Evolutionary conservation across 2,329 filamentous ascomycete genomes (phyloP).

Genomic region (Phyllosticta paracitricarpa): DNA sequence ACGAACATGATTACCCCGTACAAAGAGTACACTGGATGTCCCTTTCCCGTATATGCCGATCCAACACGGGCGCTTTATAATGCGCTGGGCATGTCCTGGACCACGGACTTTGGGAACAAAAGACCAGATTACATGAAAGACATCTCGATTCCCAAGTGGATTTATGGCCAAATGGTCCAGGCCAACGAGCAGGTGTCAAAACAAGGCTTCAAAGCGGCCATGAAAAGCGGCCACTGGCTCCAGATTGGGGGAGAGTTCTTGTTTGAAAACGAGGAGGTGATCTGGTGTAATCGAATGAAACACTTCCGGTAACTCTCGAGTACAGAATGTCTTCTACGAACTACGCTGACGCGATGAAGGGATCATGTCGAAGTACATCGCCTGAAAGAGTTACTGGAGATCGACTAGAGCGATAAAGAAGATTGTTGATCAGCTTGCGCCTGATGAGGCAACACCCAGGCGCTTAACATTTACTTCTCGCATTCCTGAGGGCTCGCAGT

Average conservation of each 20-base stretch:
- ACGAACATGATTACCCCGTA: conserved; percentile 55
- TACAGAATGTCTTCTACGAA: background rate
- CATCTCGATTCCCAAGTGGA: conserved; percentile 21
- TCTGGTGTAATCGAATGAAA: conserved; percentile 34
- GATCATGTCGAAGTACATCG: background rate
- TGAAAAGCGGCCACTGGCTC: conserved; percentile 26
- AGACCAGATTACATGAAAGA: conserved; percentile 49
- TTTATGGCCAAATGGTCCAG: conserved; percentile 20
- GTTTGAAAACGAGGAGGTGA: conserved; percentile 30
- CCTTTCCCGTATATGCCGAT: conserved; percentile 60
- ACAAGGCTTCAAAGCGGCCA: conserved; percentile 36
- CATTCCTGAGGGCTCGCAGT: too few species aligned
- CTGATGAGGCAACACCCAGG: too few species aligned
- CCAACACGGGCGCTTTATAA: conserved; percentile 53
- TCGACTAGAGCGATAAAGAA: background rate
- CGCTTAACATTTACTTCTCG: too few species aligned
- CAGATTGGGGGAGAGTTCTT: conserved; percentile 34
- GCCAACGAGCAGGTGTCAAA: conserved; percentile 14
- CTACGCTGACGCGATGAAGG: background rate
- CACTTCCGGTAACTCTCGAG: conserved; percentile 18
- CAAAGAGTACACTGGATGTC: conserved; percentile 45
- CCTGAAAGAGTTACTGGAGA: background rate
- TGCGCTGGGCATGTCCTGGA: conserved; percentile 54
- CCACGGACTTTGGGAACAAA: conserved; percentile 44
- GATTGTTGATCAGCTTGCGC: too few species aligned